phyloP scores from a whole-genome alignment of 2,329 filamentous ascomycete species.

The Cordyceps fumosorosea region DNA sequence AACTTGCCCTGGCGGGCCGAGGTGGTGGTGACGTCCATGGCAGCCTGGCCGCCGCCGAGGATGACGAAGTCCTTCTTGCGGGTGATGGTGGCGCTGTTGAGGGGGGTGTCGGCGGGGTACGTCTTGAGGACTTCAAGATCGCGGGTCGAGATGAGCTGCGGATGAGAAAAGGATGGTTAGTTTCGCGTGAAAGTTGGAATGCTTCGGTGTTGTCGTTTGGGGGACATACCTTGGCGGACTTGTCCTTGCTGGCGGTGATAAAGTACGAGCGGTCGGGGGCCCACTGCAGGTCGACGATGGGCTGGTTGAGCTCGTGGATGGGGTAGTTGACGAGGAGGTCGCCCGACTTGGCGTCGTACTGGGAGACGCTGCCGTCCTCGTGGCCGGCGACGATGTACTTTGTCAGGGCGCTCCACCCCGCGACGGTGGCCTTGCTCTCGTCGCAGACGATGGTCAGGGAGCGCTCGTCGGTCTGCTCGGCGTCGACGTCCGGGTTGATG shows the following conservation, averaged over 20 bases:
- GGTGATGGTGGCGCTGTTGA: conserved; percentile 92
- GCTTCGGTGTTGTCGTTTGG: too few relatives aligned
- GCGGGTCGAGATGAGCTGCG: conserved; percentile 70
- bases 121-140: conserved; percentile 91
- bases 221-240: conserved; percentile 62
- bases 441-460: conserved; percentile 84
- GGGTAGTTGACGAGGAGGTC: conserved; percentile 75
- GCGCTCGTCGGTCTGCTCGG: conserved; percentile 78
- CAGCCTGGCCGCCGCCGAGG: conserved; percentile 93
- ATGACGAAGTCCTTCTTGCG: conserved; percentile 97
- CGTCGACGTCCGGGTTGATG: conserved; percentile 75
- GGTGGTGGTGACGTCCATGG: conserved; percentile 97
- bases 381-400: conserved; percentile 98
- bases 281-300: conserved; percentile 94
- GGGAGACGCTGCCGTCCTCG: conserved; percentile 88
- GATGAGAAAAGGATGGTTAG: background rate
- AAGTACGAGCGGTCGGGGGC: conserved; percentile 91
- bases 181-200: too few relatives aligned
- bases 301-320: conserved; percentile 75
- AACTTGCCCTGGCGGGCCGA: conserved; percentile 95
- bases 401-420: conserved; percentile 88
- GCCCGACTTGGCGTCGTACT: conserved; percentile 88
- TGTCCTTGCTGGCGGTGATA: conserved; percentile 97
- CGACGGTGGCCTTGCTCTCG: conserved; percentile 94
- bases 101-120: conserved; percentile 83